Conservation (phyloP, 2,329 filamentous ascomycete genomes). For the Trichoderma atroviride region DNA sequence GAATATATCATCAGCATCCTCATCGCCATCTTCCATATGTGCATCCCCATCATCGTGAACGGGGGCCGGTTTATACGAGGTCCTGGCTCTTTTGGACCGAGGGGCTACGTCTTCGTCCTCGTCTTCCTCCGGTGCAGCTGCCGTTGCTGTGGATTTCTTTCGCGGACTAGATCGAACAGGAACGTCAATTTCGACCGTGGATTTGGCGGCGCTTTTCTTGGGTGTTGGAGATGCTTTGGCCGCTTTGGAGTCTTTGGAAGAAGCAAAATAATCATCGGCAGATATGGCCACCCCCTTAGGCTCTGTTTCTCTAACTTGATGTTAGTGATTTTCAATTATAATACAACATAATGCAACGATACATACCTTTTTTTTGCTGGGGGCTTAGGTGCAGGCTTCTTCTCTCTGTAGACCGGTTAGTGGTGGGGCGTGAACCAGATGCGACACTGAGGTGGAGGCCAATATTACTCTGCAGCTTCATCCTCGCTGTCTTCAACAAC, state of each 20-base stretch:
- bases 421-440: neutral
- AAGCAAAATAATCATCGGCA: slow-evolving; percentile 61
- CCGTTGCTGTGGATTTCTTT: slow-evolving; percentile 44
- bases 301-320: slow-evolving; percentile 42
- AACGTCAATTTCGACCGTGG: slow-evolving; percentile 44
- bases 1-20: slow-evolving; percentile 80
- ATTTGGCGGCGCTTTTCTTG: slow-evolving; percentile 46
- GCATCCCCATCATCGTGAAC: slow-evolving; percentile 58
- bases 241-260: slow-evolving; percentile 47
- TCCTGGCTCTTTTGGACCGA: slow-evolving; percentile 48
- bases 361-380: slow-evolving; percentile 60
- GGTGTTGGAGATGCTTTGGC: slow-evolving; percentile 42
- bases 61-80: slow-evolving; percentile 46
- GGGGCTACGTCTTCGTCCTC: slow-evolving; percentile 35
- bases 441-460: neutral
- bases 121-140: slow-evolving; percentile 33
- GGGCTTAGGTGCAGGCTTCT: slow-evolving; percentile 57
- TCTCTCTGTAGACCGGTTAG: slow-evolving; percentile 39
- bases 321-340: slow-evolving; percentile 15
- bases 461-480: slow-evolving; percentile 61
- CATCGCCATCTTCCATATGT: slow-evolving; percentile 68
- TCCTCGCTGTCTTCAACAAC: slow-evolving; percentile 82
- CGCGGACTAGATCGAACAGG: slow-evolving; percentile 58
- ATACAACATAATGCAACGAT: slow-evolving; percentile 31
- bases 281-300: slow-evolving; percentile 56